Evolutionary conservation across 805 yeast genomes (phyloP), one percentile per base, ranked within the genome.

Genomic region (Candida taoyuanica): DNA sequence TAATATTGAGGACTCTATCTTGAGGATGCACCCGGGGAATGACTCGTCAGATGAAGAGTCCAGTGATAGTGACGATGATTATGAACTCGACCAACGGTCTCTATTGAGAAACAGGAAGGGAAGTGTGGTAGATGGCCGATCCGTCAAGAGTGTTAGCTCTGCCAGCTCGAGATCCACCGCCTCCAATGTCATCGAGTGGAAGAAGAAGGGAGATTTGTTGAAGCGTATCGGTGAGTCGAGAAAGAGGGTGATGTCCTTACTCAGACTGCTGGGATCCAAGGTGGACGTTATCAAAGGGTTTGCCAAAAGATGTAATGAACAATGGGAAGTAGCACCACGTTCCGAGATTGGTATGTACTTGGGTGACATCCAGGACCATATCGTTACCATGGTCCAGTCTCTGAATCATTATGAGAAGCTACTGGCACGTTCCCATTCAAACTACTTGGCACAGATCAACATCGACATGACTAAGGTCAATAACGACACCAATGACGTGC

Each of bases 271-370:
- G 39, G 95, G 96, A 3, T 81, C 87, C 35, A 93, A 93, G 63
- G 98, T 97, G 0, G 98, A 93, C 62, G 98, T 93, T n/a, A 86
- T 93, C 49, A 86, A 85, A 55, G 97, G 96, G 0, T 88, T 93
- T 56, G 82, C 95, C 33, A 93, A 93, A 58, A 68, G 97, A 43
- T 87, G 93, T 57, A 82, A 79, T 47, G 96, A 88, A 50, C 86
- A 73, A 44, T 83, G 85, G 86, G 84, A 77, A 43, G 78, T 74
- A 29, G 83, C 86, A 0, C 87, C 91, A 36, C 71, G 81, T 46
- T 76, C 81, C 11, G 98, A 91, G 55, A 91, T 93, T 52, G 95
- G 93, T 4, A 80, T 93, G 81, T 93, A 91, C 59, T 64, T 93
- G 42, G 96, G 97, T 14, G 98, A 93, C 67, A 93, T 93, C 51